These are phyloP conservation scores for Candida ponderosae DNA, from an alignment of 805 yeast genomes.

Conservation along the genomic window DNA sequence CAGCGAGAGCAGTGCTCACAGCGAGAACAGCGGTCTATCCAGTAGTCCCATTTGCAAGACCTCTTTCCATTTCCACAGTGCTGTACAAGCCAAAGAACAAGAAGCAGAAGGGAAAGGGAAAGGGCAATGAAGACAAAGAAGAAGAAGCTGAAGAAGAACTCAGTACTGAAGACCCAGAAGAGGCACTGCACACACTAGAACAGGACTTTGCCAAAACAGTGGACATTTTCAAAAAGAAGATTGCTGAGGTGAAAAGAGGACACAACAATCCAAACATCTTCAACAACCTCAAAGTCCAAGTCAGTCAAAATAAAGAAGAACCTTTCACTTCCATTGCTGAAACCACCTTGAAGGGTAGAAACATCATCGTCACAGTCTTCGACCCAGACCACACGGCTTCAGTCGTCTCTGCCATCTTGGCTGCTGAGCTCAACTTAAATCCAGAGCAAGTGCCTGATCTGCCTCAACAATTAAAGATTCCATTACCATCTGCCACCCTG, in stretches of 20 bases:
- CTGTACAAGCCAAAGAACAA: conserved; percentile 8
- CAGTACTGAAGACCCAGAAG: conserved; percentile 13
- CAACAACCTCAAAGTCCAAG: conserved; percentile 45
- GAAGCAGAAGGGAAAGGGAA: conserved; percentile 10
- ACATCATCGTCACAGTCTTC: conserved; percentile 75
- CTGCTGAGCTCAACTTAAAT: conserved; percentile 62
- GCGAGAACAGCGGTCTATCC: conserved; percentile 3
- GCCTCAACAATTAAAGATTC: conserved; percentile 64
- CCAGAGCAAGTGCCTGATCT: conserved; percentile 73
- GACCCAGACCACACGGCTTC: conserved; percentile 71
- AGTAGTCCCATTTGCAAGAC: conserved; percentile 2
- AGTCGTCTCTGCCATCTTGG: conserved; percentile 63
- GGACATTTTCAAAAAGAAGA: conserved; percentile 43
- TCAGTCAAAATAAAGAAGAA: conserved; percentile 35
- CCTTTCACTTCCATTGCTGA: conserved; percentile 63
- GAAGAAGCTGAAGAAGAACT: conserved; percentile 2
- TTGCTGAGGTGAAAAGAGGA: conserved; percentile 63
- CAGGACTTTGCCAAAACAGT: conserved; percentile 36
- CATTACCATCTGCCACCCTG: conserved; percentile 67
- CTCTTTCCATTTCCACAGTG: conserved; percentile 2
- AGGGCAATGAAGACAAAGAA: conserved; percentile 1
- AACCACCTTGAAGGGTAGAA: conserved; percentile 58
- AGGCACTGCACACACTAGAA: conserved; percentile 9
- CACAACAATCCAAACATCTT: conserved; percentile 60
- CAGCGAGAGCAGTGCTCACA: background rate